phyloP scores from a whole-genome alignment of 176 grass and related monocot species.

The Metroxylon sagu region DNA sequence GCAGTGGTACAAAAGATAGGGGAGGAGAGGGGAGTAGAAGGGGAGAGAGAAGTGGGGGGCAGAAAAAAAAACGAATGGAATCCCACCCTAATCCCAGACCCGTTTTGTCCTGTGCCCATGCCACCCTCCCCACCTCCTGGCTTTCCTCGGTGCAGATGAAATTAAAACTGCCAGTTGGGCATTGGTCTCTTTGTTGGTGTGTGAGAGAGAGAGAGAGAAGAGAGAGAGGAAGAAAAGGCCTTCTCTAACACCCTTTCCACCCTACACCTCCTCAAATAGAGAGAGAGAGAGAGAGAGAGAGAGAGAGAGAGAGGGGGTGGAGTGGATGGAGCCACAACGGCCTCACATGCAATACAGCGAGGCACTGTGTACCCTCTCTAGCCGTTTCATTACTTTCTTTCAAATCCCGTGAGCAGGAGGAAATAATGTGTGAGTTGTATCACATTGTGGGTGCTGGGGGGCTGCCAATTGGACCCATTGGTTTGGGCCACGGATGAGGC shows the following conservation, averaged over 20 bases:
- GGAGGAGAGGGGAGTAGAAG: not conserved
- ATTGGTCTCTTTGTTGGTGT: slow-evolving; percentile 10
- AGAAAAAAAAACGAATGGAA: slow-evolving; percentile 6
- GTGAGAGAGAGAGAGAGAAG: too few relatives aligned
- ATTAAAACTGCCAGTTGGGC: slow-evolving; percentile 34
- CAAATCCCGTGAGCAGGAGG: slow-evolving; percentile 28
- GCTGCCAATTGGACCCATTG: too few relatives aligned
- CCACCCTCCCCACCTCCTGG: slow-evolving; percentile 5
- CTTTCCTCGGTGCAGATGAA: slow-evolving; percentile 25
- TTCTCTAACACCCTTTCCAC: too few relatives aligned
- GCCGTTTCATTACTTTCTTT: slow-evolving; percentile 28
- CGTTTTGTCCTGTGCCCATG: slow-evolving; percentile 23
- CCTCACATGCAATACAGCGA: slow-evolving; percentile 71
- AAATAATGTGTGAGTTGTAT: not conserved
- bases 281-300: too few relatives aligned
- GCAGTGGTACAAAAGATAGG: not conserved
- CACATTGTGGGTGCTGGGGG: not conserved
- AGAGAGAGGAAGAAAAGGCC: too few relatives aligned
- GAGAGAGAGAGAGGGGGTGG: too few relatives aligned
- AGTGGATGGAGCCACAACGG: slow-evolving; percentile 15
- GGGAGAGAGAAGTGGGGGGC: not conserved
- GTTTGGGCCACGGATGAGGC: too few relatives aligned
- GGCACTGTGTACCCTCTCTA: slow-evolving; percentile 20
- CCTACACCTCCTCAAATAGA: too few relatives aligned
- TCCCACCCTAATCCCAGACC: slow-evolving; percentile 18